Conservation (phyloP, 805 yeast species). For the Kodamaea kakaduensis region DNA sequence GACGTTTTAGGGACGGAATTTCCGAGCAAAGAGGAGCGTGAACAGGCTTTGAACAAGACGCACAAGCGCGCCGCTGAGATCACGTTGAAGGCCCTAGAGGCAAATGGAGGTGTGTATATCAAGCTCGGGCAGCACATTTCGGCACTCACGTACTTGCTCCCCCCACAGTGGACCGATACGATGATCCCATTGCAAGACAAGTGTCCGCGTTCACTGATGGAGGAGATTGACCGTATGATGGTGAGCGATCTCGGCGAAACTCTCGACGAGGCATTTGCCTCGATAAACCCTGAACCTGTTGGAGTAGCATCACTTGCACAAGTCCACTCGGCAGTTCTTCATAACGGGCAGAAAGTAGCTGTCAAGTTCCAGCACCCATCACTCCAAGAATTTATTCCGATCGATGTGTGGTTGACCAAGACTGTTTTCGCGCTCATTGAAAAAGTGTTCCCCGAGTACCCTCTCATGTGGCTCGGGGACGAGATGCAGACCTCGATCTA, state of each 20-base stretch:
- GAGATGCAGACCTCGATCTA: conserved; percentile 82
- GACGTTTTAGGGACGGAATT: conserved; percentile 47
- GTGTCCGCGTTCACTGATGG: conserved; percentile 77
- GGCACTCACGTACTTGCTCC: conserved; percentile 87
- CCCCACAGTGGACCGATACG: conserved; percentile 91
- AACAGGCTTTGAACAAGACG: conserved; percentile 54
- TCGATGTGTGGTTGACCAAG: conserved; percentile 77
- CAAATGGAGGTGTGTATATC: conserved; percentile 89
- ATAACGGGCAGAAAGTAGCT: conserved; percentile 71
- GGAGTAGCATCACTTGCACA: conserved; percentile 98
- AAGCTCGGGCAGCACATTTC: conserved; percentile 93
- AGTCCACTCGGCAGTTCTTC: conserved; percentile 75
- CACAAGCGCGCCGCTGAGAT: conserved; percentile 75
- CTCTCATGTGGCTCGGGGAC: conserved; percentile 92
- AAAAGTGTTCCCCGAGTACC: conserved; percentile 87
- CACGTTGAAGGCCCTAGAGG: conserved; percentile 73
- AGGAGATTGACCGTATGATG: conserved; percentile 67
- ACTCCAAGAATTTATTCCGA: conserved; percentile 79
- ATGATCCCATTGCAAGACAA: conserved; percentile 90
- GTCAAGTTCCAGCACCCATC: conserved; percentile 94
- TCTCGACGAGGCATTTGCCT: conserved; percentile 60
- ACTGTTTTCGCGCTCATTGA: conserved; percentile 71
- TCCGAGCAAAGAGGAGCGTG: conserved; percentile 40
- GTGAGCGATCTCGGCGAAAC: conserved; percentile 56
- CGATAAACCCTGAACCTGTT: conserved; percentile 69